These are phyloP conservation scores for Cercophora sp. DNA, from an alignment of 495 filamentous ascomycete species.

Conservation along the genomic window DNA sequence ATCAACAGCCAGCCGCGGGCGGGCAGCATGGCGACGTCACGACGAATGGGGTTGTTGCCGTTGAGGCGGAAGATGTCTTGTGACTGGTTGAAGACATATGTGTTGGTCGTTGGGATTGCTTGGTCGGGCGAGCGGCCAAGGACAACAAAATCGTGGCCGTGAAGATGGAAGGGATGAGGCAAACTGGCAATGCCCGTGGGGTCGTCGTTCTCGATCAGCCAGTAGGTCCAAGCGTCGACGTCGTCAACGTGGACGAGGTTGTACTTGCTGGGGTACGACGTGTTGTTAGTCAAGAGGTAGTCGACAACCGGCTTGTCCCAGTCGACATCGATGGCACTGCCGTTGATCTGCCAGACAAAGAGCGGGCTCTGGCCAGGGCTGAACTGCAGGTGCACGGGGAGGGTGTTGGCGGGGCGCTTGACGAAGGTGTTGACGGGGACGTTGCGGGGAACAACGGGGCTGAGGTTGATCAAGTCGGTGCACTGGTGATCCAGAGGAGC, in stretches of 20 bases:
- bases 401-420: conserved; percentile 24
- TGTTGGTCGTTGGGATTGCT: conserved; percentile 9
- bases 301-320: conserved; percentile 40
- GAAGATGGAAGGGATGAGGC: conserved; percentile 46
- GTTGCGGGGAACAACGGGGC: conserved; percentile 29
- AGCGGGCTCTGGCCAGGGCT: conserved; percentile 18
- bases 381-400: conserved; percentile 24
- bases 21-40: conserved; percentile 56
- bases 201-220: conserved; percentile 50
- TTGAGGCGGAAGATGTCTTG: conserved; percentile 29
- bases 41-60: conserved; percentile 51
- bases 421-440: conserved; percentile 23
- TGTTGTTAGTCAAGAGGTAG: conserved; percentile 34
- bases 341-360: conserved; percentile 43
- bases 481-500: conserved; percentile 27
- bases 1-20: conserved; percentile 45
- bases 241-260: conserved; percentile 36
- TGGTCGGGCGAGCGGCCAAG: conserved; percentile 38
- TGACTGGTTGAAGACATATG: conserved; percentile 33
- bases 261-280: conserved; percentile 31
- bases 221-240: conserved; percentile 46
- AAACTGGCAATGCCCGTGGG: conserved; percentile 34
- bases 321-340: conserved; percentile 35
- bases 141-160: conserved; percentile 58
- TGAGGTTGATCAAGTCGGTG: conserved; percentile 29